Evolutionary conservation across 1,284 basidiomycete species (phyloP).

Genomic region (Boletus sp.): DNA sequence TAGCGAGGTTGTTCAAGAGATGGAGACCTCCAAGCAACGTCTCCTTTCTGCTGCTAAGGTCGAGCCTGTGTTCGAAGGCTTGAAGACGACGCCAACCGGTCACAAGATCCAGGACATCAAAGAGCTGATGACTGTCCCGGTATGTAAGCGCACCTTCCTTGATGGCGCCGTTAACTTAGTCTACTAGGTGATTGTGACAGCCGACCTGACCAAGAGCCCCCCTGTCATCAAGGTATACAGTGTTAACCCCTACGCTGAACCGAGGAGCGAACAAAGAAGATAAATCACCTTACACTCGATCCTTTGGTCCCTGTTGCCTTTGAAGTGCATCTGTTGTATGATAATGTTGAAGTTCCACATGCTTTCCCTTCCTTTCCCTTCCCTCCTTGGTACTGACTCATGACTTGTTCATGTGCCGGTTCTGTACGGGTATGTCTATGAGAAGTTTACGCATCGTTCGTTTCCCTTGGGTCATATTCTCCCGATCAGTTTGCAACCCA

Average conservation of each 20-base stretch:
- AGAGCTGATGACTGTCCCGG: conserved; percentile 89
- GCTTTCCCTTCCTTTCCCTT: conserved; percentile 37
- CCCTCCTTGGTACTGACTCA: conserved; percentile 38
- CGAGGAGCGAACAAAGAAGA: conserved; percentile 41
- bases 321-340: conserved; percentile 32
- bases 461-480: conserved; percentile 23
- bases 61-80: conserved; percentile 78
- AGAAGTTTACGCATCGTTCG: conserved; percentile 29
- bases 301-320: conserved; percentile 6
- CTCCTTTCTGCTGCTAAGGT: conserved; percentile 73
- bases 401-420: conserved; percentile 37
- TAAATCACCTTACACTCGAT: conserved; percentile 27
- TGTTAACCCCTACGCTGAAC: conserved; percentile 79
- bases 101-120: conserved; percentile 94
- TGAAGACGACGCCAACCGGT: conserved; percentile 69
- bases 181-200: conserved; percentile 84
- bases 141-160: conserved; percentile 45
- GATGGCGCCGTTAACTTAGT: conserved; percentile 15
- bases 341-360: conserved; percentile 36
- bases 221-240: conserved; percentile 94
- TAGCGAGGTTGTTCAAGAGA: conserved; percentile 45
- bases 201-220: conserved; percentile 91
- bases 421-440: conserved; percentile 40
- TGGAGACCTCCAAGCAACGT: conserved; percentile 75
- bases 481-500: conserved; percentile 20